Percentiles rank a stretch among this genome's conserved stretches.
phyloP scores from a whole-genome alignment of 331 rosid species.

The Stylosanthes scabra region DNA sequence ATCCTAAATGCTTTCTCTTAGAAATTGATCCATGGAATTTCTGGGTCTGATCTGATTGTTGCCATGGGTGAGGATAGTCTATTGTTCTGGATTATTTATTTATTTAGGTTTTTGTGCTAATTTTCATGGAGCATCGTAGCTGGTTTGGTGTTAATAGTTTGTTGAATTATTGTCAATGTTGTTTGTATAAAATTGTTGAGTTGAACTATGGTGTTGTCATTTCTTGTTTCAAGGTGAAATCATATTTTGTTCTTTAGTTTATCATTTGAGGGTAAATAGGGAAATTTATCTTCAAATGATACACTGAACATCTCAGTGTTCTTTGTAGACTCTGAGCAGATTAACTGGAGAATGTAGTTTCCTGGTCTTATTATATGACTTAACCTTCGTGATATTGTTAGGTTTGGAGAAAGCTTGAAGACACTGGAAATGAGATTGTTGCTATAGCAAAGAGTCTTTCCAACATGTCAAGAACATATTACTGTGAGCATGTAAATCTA shows the following conservation, averaged over 20 bases:
- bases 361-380: conserved; percentile 22
- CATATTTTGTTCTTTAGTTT: conserved; percentile 1
- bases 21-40: background rate
- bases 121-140: conserved; percentile 9
- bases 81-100: conserved; percentile 6
- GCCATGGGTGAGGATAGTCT: conserved; percentile 12
- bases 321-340: background rate
- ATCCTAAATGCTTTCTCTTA: background rate
- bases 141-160: background rate
- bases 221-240: conserved; percentile 24
- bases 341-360: conserved; percentile 25
- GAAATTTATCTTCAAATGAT: no score
- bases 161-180: conserved; percentile 10
- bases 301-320: conserved; percentile 8
- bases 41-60: conserved; percentile 5
- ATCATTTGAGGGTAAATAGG: conserved; percentile 6
- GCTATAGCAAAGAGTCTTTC: conserved; percentile 78
- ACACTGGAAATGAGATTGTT: conserved; percentile 63
- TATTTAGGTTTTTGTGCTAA: background rate
- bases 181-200: conserved; percentile 10
- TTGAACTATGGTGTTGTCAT: conserved; percentile 7
- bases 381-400: conserved; percentile 33
- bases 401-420: conserved; percentile 84
- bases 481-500: conserved; percentile 64
- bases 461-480: conserved; percentile 66